Evolutionary conservation across 1,284 basidiomycete genomes (phyloP).

Genomic region (Athelia psychrophila): DNA sequence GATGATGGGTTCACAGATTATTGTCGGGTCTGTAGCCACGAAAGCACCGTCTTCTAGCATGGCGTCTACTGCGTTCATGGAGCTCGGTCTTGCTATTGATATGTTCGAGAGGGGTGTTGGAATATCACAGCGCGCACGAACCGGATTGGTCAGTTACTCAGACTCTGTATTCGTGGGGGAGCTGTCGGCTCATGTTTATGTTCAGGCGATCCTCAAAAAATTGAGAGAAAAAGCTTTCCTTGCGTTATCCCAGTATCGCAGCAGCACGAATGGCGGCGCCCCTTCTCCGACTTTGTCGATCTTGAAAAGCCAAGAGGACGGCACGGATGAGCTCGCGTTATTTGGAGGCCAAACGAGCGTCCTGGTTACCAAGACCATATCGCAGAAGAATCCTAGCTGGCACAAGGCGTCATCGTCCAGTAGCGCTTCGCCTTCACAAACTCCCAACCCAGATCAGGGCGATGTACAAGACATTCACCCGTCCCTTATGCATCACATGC

Average conservation of each 20-base stretch:
- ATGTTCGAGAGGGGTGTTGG: constrained; percentile 48
- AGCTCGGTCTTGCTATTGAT: constrained; percentile 52
- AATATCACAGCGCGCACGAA: constrained; percentile 45
- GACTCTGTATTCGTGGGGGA: background rate
- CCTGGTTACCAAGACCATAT: constrained; percentile 31
- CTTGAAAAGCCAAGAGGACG: constrained; percentile 37
- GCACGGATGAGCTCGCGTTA: constrained; percentile 59
- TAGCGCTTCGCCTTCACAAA: too few species aligned
- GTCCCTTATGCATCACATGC: constrained; percentile 26
- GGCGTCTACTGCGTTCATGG: constrained; percentile 54
- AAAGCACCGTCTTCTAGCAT: constrained; percentile 55
- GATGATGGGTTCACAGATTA: constrained; percentile 35
- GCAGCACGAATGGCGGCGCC: constrained; percentile 33
- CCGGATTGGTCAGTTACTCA: constrained; percentile 39
- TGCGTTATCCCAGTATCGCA: constrained; percentile 34
- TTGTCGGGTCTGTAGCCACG: constrained; percentile 54
- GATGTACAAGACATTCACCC: constrained; percentile 21
- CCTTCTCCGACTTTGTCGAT: constrained; percentile 14
- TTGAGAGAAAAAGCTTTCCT: constrained; percentile 49
- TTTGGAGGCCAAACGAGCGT: constrained; percentile 61
- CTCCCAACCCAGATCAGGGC: too few species aligned
- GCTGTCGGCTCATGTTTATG: background rate
- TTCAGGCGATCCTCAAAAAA: constrained; percentile 45
- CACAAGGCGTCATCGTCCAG: background rate
- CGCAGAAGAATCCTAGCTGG: constrained; percentile 1